Conservation (phyloP, 2,329 filamentous ascomycete species). For the Stachybotrys chlorohalonatus region DNA sequence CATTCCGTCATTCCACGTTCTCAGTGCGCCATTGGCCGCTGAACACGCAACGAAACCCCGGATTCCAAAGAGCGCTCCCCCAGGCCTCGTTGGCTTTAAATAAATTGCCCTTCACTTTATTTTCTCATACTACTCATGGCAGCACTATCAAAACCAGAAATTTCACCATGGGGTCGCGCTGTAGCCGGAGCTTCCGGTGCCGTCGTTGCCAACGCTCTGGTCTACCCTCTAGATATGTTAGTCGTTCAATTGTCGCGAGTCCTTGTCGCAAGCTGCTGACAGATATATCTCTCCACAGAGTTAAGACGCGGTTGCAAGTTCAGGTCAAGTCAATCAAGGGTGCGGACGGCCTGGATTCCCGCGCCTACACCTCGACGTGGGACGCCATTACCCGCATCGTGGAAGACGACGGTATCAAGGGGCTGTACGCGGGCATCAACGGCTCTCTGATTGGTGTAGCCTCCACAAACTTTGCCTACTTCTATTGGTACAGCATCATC, state of each 20-base stretch:
- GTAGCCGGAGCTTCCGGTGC: slow-evolving; percentile 89
- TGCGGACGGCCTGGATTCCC: slow-evolving; percentile 35
- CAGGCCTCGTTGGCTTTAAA: too few relatives aligned
- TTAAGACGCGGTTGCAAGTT: slow-evolving; percentile 94
- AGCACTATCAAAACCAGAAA: slow-evolving; percentile 54
- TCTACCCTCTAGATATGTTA: slow-evolving; percentile 96
- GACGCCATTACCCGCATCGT: slow-evolving; percentile 84
- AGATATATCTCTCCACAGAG: slow-evolving; percentile 39
- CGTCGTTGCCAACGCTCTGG: slow-evolving; percentile 86
- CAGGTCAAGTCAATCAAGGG: slow-evolving; percentile 61
- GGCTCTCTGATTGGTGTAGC: slow-evolving; percentile 85
- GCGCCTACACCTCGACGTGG: slow-evolving; percentile 78
- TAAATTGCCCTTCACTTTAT: too few relatives aligned
- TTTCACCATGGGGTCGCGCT: slow-evolving; percentile 89
- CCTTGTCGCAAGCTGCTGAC: background rate
- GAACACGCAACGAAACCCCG: too few relatives aligned
- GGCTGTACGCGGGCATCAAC: slow-evolving; percentile 82
- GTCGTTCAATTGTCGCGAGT: slow-evolving; percentile 19
- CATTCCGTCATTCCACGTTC: too few relatives aligned
- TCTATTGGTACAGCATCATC: slow-evolving; percentile 96
- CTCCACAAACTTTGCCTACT: slow-evolving; percentile 98
- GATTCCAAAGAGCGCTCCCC: too few relatives aligned
- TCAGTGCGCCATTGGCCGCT: too few relatives aligned
- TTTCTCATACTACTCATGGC: slow-evolving; percentile 29
- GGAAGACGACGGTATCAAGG: slow-evolving; percentile 66